Evolutionary conservation across 106 monocot species (phyloP), one percentile per base, ranked within the genome.

Genomic region (Gastrodia elata): DNA sequence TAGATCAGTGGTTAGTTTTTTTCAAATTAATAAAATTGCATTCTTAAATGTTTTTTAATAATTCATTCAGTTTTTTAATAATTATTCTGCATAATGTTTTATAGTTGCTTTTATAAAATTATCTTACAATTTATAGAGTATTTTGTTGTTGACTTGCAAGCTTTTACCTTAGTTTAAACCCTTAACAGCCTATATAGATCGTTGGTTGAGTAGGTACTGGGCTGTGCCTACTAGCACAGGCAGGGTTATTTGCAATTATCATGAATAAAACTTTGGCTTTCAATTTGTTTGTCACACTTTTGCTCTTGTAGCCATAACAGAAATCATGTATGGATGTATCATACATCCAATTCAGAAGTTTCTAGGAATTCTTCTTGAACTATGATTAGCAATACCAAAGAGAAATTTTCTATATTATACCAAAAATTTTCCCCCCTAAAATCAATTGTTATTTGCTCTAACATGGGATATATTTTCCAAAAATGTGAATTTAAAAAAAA

Each of bases 1-100:
- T 61, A 70, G 75, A 22, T 72, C 76, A 67, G 32, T 52, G 81
- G 81, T 81, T 67, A 72, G 76, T 68, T 33, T 61, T 20, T 24
- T 33, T 67, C 37, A 32, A n/a, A n/a, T 2, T 16, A 20, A 5
- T 30, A 18, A 8, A 5, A 67, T 36, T 37, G 5, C 27, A 0
- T 18, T 30, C 36, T 18, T 37, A 36, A 14, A 67, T 8, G n/a
- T 67, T 37, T 37, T 36, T 5, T 18, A 3, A 20, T 16, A 36
- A 26, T 32, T 26, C 8, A 25, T 58, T 58, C 22, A 25, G 25
- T 58, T 58, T 58, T 25, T 58, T 6, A 25, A 27, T 16, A 58
- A 58, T 58, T 34, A 25, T 30, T 26, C 16, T 15, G n/a, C 46
- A 46, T 14, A 2, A 64, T 34, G 25, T 33, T 64, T 2, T 64